Evolutionary conservation across 805 yeast genomes (phyloP).

Genomic region (Cyberlindnera suaveolens): DNA sequence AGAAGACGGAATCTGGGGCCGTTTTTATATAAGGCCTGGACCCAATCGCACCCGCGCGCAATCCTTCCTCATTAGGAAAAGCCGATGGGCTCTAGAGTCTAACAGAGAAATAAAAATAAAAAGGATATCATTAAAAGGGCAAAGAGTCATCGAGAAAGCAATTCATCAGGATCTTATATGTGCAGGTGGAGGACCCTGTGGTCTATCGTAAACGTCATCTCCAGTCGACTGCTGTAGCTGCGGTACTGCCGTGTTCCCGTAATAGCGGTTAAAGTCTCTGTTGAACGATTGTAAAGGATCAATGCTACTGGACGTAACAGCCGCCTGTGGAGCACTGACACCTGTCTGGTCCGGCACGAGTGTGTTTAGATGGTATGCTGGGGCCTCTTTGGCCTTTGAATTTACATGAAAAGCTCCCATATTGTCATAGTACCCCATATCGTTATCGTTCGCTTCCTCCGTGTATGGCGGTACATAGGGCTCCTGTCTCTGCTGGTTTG

Average conservation of each 20-base stretch:
- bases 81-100: too few relatives aligned
- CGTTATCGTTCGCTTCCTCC: constrained; percentile 58
- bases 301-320: constrained; percentile 7
- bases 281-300: constrained; percentile 14
- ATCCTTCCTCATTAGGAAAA: neutral
- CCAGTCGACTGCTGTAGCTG: neutral
- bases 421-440: constrained; percentile 53
- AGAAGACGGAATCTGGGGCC: too few relatives aligned
- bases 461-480: constrained; percentile 68
- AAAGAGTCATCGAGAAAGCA: too few relatives aligned
- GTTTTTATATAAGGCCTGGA: too few relatives aligned
- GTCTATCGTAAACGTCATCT: constrained; percentile 12
- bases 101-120: too few relatives aligned
- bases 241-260: constrained; percentile 5
- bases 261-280: constrained; percentile 23
- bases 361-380: constrained; percentile 11
- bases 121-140: too few relatives aligned
- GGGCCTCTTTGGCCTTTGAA: constrained; percentile 18
- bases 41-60: neutral
- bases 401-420: constrained; percentile 28
- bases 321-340: constrained; percentile 5
- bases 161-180: constrained; percentile 2
- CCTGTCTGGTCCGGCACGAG: constrained; percentile 23
- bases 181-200: constrained; percentile 24
- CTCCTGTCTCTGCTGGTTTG: constrained; percentile 33